phyloP scores from a whole-genome alignment of 2,329 filamentous ascomycete species.

The Pseudogymnoascus sp. region DNA sequence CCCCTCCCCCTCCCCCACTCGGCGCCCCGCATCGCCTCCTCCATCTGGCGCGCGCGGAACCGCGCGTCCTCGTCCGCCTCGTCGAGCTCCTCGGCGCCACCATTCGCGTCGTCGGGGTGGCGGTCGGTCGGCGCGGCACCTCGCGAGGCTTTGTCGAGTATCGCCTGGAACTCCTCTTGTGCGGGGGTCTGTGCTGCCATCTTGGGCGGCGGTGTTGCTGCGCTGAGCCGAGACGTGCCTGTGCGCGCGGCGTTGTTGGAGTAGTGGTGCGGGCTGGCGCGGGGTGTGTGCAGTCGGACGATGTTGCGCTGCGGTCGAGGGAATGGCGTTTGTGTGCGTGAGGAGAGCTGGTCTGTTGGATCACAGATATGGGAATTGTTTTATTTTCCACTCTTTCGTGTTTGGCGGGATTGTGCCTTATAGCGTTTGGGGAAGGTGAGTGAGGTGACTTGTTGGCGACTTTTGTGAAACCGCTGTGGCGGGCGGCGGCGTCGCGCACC shows the following conservation, averaged over 20 bases:
- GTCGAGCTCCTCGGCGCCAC: slow-evolving; percentile 48
- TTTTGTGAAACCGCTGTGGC: slow-evolving; percentile 3
- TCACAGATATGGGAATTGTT: not conserved
- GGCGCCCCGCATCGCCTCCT: slow-evolving; percentile 63
- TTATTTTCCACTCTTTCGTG: not conserved
- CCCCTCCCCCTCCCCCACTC: slow-evolving; percentile 55
- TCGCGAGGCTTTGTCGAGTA: slow-evolving; percentile 50
- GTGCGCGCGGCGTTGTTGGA: slow-evolving; percentile 20
- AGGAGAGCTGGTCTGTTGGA: not conserved
- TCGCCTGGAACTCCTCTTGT: slow-evolving; percentile 60
- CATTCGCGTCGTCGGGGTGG: slow-evolving; percentile 55
- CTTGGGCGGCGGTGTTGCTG: slow-evolving; percentile 17
- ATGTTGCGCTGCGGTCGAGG: not conserved
- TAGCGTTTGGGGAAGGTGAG: not conserved
- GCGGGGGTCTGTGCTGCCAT: slow-evolving; percentile 46
- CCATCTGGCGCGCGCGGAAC: slow-evolving; percentile 39
- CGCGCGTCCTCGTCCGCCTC: slow-evolving; percentile 43
- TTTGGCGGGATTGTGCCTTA: not conserved
- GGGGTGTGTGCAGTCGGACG: not conserved
- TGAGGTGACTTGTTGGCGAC: not conserved
- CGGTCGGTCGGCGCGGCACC: slow-evolving; percentile 19
- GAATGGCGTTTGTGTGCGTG: not conserved
- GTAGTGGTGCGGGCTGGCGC: not conserved
- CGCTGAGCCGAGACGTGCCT: slow-evolving; percentile 25
- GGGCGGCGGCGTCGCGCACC: not conserved